Evolutionary conservation across 805 yeast species (phyloP).

Genomic region (Naumovozyma castellii): DNA sequence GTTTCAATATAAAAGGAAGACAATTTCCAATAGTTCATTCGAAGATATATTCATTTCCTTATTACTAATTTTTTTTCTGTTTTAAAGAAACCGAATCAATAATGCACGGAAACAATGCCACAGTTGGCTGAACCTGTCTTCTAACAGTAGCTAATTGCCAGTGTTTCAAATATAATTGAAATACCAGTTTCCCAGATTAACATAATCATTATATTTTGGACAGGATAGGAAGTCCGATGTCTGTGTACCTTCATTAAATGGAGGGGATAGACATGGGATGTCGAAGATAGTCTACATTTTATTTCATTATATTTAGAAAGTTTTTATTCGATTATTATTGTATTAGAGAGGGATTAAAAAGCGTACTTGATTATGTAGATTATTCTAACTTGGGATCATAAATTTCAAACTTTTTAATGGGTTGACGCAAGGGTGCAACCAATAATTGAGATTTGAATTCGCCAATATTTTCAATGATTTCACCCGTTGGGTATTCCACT

Average conservation of each 20-base stretch:
- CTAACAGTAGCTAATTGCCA: constrained; percentile 33
- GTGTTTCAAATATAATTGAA: constrained; percentile 26
- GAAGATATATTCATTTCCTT: no score
- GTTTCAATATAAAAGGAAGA: neutral
- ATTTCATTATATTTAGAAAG: neutral
- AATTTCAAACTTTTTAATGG: constrained; percentile 32
- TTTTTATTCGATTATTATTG: neutral
- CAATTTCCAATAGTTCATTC: neutral
- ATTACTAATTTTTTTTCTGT: constrained; percentile 2
- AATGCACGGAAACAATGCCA: constrained; percentile 32
- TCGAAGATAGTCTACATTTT: constrained; percentile 32
- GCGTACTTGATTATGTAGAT: neutral
- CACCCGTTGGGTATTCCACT: constrained; percentile 42
- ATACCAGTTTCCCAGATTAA: constrained; percentile 32
- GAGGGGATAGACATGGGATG: constrained; percentile 29
- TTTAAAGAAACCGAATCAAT: constrained; percentile 28
- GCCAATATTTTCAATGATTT: constrained; percentile 36
- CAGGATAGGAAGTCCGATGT: constrained; percentile 34
- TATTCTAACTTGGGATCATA: constrained; percentile 3
- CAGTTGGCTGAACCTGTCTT: constrained; percentile 30
- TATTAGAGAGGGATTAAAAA: neutral
- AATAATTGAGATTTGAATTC: constrained; percentile 47
- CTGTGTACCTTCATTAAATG: constrained; percentile 21
- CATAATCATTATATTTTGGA: constrained; percentile 10
- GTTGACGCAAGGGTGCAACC: constrained; percentile 54